Evolutionary conservation across 306 rosid genomes (phyloP), one percentile per base, ranked within the genome.

Genomic region (Casuarina equisetifolia): DNA sequence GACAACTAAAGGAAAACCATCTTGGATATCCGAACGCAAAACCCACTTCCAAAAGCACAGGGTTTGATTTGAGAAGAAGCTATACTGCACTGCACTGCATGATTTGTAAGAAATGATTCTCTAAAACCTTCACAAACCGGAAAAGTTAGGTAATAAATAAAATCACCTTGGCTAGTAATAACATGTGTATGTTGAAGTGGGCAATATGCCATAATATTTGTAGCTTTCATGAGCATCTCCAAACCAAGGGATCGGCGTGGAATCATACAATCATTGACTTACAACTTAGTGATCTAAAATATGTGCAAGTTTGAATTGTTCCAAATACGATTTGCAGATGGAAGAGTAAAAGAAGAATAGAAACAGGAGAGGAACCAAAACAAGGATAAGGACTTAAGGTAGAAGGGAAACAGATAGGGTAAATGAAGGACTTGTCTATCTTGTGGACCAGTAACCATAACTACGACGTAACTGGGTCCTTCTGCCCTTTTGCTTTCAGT

Each of bases 391-490:
- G 85, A 83, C 72, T 4, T 69, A 57, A 35, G 69, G 20, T 32
- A 68, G 75, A 68, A 70, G 70, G 73, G 82, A 79, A 80, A 79
- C 69, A 48, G 74, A 69, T 2, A 51, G 63, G 49, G 57, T 88
- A 68, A 80, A 79, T 72, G 84, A 80, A 74, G 83, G 82, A 79
- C 81, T 83, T 79, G 58, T 76, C 62, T 52, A 76, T 67, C 86
- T 62, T 68, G 64, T 61, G 67, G 75, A 74, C n/a, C 9, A 79
- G 80, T 64, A 81, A 70, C 77, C 77, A 76, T 73, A 81, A 77
- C 75, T 74, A 80, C 45, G 39, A 80, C 75, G 77, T 38, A 19
- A 62, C 81, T 87, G 89, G 90, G 84, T 20, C 84, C 77, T 73
- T 4, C 72, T 13, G 20, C 8, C 52, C 72, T 74, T 83, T 25